Base-by-base conservation (phyloP, 2,329 filamentous ascomycete genomes). In the Alternaria metachromatica region DNA sequence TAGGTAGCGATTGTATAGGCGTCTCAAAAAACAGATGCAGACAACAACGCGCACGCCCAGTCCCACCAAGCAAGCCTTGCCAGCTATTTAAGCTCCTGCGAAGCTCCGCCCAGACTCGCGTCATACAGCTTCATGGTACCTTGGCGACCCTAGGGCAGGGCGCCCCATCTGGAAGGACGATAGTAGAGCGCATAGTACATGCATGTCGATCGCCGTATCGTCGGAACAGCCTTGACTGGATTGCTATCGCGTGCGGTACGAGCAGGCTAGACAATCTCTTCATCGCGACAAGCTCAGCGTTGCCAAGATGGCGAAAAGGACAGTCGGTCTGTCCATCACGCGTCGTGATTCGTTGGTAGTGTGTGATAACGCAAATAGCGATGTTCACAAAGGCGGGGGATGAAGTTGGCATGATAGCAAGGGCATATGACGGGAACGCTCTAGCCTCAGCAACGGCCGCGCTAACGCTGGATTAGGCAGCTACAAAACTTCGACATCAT, bases 391-490 rank as follows among this genome's bases (percentile, higher is more conserved):
- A 28, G 25, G 26, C 26, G 13, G 23, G 18, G 18, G 9, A 9
- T 13, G 49, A 45, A 37, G 49, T 30, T 51, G 18, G 49, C 12
- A 48, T 15, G 28, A 44, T 26, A 9, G 12, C 15, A 41, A 53
- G 10, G 33, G 23, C n/a, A 30, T 37, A 30, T 28, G 51, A 21
- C 30, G 28, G 26, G n/a, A 30, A 50, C 41, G 15, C 20, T 44
- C 51, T 56, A 62, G 41, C 49, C 48, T 50, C 21, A 25, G 15
- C 48, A 23, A 43, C 12, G 7, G 28, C 12, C 11, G 41, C 62
- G 51, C 62, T 60, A 65, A 25, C 3, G 33, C 55, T n/a, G 12
- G 7, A 62, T 51, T 20, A 43, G 55, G 64, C 48, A 66, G 64
- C 62, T 67, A 28, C 48, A 10, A 55, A 65, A 48, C 37, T 8